phyloP scores from a whole-genome alignment of 805 yeast species.

The Yamadazyma ubonensis region DNA sequence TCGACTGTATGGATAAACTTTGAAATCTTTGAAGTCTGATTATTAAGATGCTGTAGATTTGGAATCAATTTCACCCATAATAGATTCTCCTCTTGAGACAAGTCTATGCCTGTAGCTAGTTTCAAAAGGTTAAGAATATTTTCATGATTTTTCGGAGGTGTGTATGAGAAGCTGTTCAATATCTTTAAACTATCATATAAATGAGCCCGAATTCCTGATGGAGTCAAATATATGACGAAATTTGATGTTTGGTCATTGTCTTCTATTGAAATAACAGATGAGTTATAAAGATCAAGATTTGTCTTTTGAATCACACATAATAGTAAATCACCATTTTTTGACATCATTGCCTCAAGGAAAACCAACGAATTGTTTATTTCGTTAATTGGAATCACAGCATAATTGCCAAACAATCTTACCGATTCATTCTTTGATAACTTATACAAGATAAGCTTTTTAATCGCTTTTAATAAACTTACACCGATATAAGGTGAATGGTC shows the following conservation, averaged over 20 bases:
- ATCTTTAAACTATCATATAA: slow-evolving; percentile 29
- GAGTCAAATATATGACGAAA: slow-evolving; percentile 39
- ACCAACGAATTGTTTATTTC: slow-evolving; percentile 17
- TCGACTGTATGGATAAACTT: slow-evolving; percentile 53
- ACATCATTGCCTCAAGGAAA: slow-evolving; percentile 38
- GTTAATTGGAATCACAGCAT: slow-evolving; percentile 20
- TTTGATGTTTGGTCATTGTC: slow-evolving; percentile 17
- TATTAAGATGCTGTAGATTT: slow-evolving; percentile 64
- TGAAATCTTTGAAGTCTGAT: slow-evolving; percentile 62
- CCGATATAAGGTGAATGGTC: slow-evolving; percentile 34
- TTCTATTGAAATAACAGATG: slow-evolving; percentile 19
- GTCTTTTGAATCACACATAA: slow-evolving; percentile 28
- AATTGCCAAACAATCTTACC: slow-evolving; percentile 39
- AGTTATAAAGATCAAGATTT: slow-evolving; percentile 25
- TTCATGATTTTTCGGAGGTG: slow-evolving; percentile 20
- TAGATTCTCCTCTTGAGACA: slow-evolving; percentile 20
- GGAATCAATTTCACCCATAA: slow-evolving; percentile 72
- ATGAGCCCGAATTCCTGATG: slow-evolving; percentile 45
- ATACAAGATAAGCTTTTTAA: slow-evolving; percentile 37
- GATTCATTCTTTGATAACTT: slow-evolving; percentile 27
- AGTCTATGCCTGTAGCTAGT: slow-evolving; percentile 35
- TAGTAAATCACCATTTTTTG: slow-evolving; percentile 40
- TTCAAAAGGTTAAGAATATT: slow-evolving; percentile 32
- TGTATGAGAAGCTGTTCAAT: slow-evolving; percentile 24
- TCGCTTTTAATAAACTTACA: slow-evolving; percentile 39